Conservation (phyloP, 257 asterid genomes). For the Penstemon eatonii region DNA sequence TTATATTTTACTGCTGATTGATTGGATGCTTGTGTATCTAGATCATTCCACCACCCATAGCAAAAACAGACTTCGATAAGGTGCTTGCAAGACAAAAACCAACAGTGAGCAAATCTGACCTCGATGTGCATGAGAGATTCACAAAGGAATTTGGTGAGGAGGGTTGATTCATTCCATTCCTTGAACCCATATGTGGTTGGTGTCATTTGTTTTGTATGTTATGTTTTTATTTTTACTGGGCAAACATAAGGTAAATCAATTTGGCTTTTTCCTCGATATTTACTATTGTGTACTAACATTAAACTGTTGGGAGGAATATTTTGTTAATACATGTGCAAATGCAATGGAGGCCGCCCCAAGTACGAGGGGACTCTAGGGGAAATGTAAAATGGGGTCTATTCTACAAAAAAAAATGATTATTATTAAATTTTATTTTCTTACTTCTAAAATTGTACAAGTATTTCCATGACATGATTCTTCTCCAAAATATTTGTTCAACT, state of each 20-base stretch:
- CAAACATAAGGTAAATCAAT: no score
- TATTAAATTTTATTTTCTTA: no score
- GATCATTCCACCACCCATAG: constrained; percentile 45
- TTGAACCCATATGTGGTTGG: background rate
- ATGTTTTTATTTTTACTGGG: background rate
- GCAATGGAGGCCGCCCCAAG: no score
- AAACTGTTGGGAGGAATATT: constrained; percentile 15
- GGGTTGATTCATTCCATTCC: constrained; percentile 26
- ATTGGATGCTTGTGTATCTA: background rate
- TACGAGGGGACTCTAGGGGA: no score
- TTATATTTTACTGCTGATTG: background rate
- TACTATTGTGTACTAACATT: constrained; percentile 36
- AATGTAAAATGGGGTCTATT: no score
- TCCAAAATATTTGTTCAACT: no score
- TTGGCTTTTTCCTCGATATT: background rate
- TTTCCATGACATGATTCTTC: no score
- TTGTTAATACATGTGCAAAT: constrained; percentile 25
- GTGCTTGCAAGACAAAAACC: constrained; percentile 42
- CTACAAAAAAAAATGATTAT: no score
- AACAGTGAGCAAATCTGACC: constrained; percentile 47
- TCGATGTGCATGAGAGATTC: constrained; percentile 49
- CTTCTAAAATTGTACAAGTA: no score
- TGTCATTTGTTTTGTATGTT: constrained; percentile 20
- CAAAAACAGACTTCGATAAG: constrained; percentile 41
- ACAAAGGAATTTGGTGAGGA: constrained; percentile 52